A percentile compares a stretch with the other conserved stretches of the same genome.
These are phyloP conservation scores for Coemansia umbellata DNA, from an alignment of 192 early-diverging fungal species.

Conservation along the genomic window DNA sequence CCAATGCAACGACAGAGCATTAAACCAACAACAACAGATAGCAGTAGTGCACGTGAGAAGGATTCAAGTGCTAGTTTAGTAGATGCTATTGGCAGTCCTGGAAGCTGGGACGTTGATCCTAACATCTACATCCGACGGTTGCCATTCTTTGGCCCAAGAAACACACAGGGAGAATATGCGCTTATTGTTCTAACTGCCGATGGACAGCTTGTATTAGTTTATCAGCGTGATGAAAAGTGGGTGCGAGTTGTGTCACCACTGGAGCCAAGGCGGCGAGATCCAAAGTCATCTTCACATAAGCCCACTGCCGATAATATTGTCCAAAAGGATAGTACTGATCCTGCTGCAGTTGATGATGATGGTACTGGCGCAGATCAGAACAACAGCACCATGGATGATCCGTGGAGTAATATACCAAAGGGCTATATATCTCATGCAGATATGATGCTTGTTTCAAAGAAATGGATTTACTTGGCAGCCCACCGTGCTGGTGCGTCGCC, in stretches of 20 bases:
- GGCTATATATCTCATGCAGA: slow-evolving; percentile 48
- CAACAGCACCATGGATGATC: slow-evolving; percentile 10
- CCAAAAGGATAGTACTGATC: neutral
- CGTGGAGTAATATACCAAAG: slow-evolving; percentile 46
- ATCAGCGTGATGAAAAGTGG: slow-evolving; percentile 49
- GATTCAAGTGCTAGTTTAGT: neutral
- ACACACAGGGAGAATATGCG: slow-evolving; percentile 48
- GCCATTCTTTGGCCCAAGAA: slow-evolving; percentile 50
- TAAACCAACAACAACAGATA: neutral
- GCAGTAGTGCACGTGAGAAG: neutral
- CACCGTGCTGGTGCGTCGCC: slow-evolving; percentile 41
- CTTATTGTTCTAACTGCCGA: slow-evolving; percentile 46
- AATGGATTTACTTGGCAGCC: slow-evolving; percentile 45
- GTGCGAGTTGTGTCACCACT: slow-evolving; percentile 36
- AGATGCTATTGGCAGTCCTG: neutral
- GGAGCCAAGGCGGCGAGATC: slow-evolving; percentile 23
- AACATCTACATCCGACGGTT: slow-evolving; percentile 32
- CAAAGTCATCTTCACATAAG: neutral
- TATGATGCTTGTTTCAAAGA: slow-evolving; percentile 52
- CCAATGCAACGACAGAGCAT: neutral
- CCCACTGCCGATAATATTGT: neutral
- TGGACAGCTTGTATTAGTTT: slow-evolving; percentile 43
- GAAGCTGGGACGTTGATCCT: slow-evolving; percentile 35
- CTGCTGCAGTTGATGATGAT: neutral
- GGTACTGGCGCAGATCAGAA: slow-evolving; percentile 1